Base-by-base conservation (phyloP, 495 filamentous ascomycete genomes). In the Tetracladium setigerum region DNA sequence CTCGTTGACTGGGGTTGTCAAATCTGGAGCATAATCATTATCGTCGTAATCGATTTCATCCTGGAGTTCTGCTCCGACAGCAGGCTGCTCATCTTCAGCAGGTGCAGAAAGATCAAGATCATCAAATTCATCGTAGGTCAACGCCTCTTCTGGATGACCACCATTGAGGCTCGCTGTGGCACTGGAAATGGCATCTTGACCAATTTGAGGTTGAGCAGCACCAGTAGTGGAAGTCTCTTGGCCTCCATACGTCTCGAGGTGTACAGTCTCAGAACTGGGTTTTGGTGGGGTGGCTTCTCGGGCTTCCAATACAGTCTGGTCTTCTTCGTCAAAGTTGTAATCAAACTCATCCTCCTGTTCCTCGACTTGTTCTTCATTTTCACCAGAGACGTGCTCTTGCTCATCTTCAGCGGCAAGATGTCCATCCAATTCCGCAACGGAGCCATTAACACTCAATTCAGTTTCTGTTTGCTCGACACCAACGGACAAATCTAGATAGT, bases 271-370 rank as follows among this genome's bases (percentile, higher is more conserved):
- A 34, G n/a, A n/a, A 34, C n/a, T 8, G 31, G n/a, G 31, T 8
- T 34, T 31, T 47, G 44, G 12, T n/a, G n/a, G n/a, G n/a, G n/a
- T n/a, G n/a, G n/a, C n/a, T n/a, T n/a, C n/a, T n/a, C n/a, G n/a
- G n/a, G 31, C 2, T 8, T 34, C 31, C 31, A 34, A 34, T 34
- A n/a, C n/a, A 12, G 16, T n/a, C 10, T 50, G 36, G 13, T 59
- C 56, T 10, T 57, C 59, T 12, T 60, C 59, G 16, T 58, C 52
- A 41, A 56, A 55, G 19, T 58, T 55, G 17, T 61, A 52, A 32
- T 54, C 53, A 41, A 64, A 62, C 46, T 61, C 57, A 46, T 64
- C 61, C 14, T 50, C 47, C 1, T 42, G 4, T 11, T 46, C 57
- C 22, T 38, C 37, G n/a, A n/a, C n/a, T n/a, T n/a, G n/a, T n/a